A percentile compares a stretch with the other conserved stretches of the same genome.
Conservation (phyloP, 1,139 yeast genomes). For the Martiniozyma asiatica region DNA sequence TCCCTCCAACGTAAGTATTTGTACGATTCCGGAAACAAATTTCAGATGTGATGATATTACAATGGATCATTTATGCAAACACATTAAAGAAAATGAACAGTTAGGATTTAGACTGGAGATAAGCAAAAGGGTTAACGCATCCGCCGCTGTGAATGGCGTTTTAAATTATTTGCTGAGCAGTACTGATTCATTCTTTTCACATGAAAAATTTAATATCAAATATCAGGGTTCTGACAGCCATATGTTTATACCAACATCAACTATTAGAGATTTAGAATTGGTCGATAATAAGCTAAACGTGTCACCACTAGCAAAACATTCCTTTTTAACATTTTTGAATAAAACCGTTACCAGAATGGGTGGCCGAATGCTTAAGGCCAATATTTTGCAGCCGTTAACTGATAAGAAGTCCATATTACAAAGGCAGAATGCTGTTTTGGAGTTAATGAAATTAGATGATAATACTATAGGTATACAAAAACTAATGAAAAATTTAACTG, state of each 20-base stretch:
- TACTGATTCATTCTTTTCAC: constrained; percentile 5
- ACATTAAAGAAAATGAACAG: constrained; percentile 1
- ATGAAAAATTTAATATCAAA: constrained; percentile 25
- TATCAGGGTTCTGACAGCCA: constrained; percentile 29
- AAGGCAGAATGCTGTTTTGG: constrained; percentile 27
- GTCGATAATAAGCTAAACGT: constrained; percentile 22
- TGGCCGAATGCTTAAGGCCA: constrained; percentile 26
- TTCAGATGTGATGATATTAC: constrained; percentile 2
- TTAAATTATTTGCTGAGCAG: constrained; percentile 19
- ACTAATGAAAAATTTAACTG: constrained; percentile 23
- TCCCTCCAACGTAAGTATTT: not conserved
- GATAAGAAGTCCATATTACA: constrained; percentile 23
- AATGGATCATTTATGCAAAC: constrained; percentile 1
- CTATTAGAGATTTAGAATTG: constrained; percentile 28
- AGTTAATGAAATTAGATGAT: constrained; percentile 19
- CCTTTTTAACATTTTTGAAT: constrained; percentile 27
- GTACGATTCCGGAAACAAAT: constrained; percentile 2
- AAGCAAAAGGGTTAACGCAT: constrained; percentile 20
- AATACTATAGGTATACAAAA: constrained; percentile 15
- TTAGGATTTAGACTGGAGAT: constrained; percentile 10
- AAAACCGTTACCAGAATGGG: constrained; percentile 36
- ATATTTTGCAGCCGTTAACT: constrained; percentile 34
- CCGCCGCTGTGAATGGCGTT: constrained; percentile 28
- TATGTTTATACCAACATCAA: constrained; percentile 29
- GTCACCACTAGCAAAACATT: constrained; percentile 16